A percentile compares a stretch with the other conserved stretches of the same genome.
Conservation (phyloP, 805 yeast species). For the Pichia cephalocereana region DNA sequence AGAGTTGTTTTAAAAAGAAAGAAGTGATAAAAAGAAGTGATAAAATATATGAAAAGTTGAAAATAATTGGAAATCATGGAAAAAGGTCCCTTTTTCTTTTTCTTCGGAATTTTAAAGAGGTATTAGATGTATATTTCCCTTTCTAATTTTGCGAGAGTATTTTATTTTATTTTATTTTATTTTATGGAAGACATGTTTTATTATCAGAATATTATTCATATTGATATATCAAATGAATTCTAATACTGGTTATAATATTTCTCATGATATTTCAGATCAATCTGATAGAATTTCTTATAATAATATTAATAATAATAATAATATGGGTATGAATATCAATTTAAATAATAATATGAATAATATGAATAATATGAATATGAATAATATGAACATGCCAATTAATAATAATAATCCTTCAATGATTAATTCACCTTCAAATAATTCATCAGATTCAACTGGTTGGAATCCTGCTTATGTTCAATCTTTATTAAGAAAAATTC, state of each 20-base stretch:
- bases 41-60: no score
- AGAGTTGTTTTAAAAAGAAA: no score
- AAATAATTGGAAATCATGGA: no score
- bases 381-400: not conserved
- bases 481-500: constrained; percentile 22
- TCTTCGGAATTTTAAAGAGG: no score
- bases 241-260: not conserved
- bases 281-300: not conserved
- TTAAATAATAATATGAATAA: not conserved
- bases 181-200: no score
- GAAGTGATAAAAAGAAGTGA: no score
- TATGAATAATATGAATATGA: not conserved
- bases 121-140: no score
- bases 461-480: constrained; percentile 19
- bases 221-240: not conserved
- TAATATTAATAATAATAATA: not conserved
- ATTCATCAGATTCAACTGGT: not conserved
- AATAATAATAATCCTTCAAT: not conserved
- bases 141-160: no score
- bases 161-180: no score
- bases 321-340: not conserved
- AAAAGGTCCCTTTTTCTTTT: no score
- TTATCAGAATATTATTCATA: no score
- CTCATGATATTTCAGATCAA: not conserved
- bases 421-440: not conserved